A percentile compares a stretch with the other conserved stretches of the same genome.
Evolutionary conservation across 208 protist genomes (phyloP).

Genomic region (Trichomonas tenax): DNA sequence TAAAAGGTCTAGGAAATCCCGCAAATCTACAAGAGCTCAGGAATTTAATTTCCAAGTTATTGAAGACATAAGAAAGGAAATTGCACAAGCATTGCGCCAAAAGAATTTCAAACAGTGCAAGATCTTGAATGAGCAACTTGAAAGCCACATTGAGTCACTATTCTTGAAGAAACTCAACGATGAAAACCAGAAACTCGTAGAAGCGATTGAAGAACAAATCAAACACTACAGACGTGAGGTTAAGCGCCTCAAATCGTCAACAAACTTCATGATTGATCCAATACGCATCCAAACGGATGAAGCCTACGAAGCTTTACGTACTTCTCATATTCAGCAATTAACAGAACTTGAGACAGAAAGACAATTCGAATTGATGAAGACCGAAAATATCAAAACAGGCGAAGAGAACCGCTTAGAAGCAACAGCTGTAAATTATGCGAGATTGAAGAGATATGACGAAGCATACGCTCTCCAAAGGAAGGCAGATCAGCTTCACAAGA

Average conservation of each 20-base stretch:
- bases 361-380: background rate
- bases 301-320: background rate
- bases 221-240: background rate
- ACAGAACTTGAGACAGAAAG: background rate
- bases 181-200: background rate
- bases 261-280: background rate
- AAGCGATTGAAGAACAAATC: background rate
- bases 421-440: background rate
- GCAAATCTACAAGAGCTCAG: background rate
- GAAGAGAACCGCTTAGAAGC: background rate
- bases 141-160: background rate
- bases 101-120: background rate
- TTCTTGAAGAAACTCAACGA: background rate
- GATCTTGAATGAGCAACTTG: background rate
- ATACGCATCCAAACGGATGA: background rate
- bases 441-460: background rate
- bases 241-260: background rate
- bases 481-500: background rate
- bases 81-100: background rate
- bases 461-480: background rate
- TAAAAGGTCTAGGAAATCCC: background rate
- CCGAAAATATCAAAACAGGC: background rate
- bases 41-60: background rate
- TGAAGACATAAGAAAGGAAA: background rate
- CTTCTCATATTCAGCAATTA: background rate